Conservation (phyloP, 1,284 basidiomycete genomes). For the Marasmius fiardii region DNA sequence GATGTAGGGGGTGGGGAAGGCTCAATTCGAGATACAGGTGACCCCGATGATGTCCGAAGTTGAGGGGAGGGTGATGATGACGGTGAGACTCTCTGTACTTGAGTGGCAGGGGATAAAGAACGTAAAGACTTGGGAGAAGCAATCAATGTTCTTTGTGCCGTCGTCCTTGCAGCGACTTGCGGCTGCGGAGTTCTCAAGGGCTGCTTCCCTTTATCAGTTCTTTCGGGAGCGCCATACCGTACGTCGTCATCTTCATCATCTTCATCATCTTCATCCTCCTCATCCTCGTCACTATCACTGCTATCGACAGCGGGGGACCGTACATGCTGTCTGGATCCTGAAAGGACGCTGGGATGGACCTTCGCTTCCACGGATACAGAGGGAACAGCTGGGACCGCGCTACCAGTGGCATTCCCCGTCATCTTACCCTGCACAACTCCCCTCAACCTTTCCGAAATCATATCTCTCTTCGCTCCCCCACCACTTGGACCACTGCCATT, state of each 20-base stretch:
- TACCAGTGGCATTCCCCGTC: neutral
- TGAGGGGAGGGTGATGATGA: neutral
- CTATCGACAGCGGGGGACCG: neutral
- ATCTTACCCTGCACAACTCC: conserved; percentile 27
- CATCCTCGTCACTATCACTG: conserved; percentile 1
- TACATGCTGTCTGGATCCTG: neutral
- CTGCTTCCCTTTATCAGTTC: neutral
- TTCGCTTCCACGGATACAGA: neutral
- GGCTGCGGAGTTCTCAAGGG: neutral
- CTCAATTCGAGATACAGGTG: neutral
- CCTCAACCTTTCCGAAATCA: conserved; percentile 36
- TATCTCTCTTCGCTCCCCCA: conserved; percentile 25
- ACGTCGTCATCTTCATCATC: neutral
- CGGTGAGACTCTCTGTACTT: neutral
- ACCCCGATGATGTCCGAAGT: neutral
- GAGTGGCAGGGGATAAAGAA: neutral
- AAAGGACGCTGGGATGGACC: neutral
- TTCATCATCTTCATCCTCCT: neutral
- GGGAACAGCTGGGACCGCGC: neutral
- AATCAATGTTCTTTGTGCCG: neutral
- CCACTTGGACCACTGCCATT: conserved; percentile 12
- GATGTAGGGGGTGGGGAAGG: neutral
- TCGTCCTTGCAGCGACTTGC: neutral
- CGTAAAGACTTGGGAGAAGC: neutral
- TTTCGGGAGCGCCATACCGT: neutral